Base-by-base conservation (phyloP, 2,329 filamentous ascomycete genomes). In the Metarhizium robertsii region DNA sequence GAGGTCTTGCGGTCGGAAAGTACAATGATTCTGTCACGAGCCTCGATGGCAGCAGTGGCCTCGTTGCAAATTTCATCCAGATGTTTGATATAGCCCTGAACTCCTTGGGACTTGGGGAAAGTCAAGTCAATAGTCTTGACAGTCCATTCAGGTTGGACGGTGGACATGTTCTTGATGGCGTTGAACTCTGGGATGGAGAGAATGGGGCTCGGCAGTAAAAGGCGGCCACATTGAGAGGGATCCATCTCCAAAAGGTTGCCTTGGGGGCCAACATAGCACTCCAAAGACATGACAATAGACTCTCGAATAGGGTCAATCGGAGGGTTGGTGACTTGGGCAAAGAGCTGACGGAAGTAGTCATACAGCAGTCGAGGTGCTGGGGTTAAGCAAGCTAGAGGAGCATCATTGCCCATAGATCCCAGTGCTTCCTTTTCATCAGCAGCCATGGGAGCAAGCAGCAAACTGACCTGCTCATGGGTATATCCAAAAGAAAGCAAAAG, bases 401-500 rank as follows among this genome's bases (percentile, higher is more conserved):
- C 90, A 76, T 97, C 92, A 68, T 97, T 97, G 65, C 92, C 92
- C 92, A 97, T 97, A 57, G 92, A 97, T 45, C 92, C 92, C 54
- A 97, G 80, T 47, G 92, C 92, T 72, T 97, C 92, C 75, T 97
- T 97, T 58, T 95, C 95, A 66, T 97, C 92, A 29, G 91, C 91
- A 57, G 91, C 92, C 92, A 97, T 97, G 10, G 92, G 92, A 18
- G 88, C 92, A 53, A 97, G 83, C 42, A 97, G 79, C 68, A 97
- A 75, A 71, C 87, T 92, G 70, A 97, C 88, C 73, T 97, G 92
- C 76, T 97, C 92, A 59, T 96, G 87, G 6, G 92, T 95, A 72
- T 96, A 97, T 20, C 92, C 92, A 64, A 94, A 96, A 7, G 92
- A 88, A 64, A 87, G 86, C 48, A 97, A 77, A 50, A 91, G 77